Base-by-base conservation (phyloP, 2,329 filamentous ascomycete species). In the Fusarium sp. region DNA sequence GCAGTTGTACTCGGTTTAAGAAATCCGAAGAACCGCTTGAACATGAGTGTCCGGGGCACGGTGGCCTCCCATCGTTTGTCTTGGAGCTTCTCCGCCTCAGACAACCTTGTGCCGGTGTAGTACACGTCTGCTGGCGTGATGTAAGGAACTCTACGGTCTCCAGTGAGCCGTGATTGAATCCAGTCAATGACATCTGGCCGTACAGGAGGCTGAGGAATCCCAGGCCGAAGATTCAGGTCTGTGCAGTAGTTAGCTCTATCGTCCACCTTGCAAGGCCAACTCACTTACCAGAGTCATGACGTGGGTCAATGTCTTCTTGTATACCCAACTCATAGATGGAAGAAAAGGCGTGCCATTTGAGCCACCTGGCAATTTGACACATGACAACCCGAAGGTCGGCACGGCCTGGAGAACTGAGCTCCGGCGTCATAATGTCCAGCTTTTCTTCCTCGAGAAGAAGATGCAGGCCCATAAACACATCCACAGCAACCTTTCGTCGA, bases 391-490 rank as follows among this genome's bases (percentile, higher is more conserved):
- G 90, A 25, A 98, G 78, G 57, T 89, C 86, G 11, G 82, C 81
- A 29, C 85, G 83, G 0, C 86, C 84, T 0, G 85, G 84, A 5
- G 86, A 85, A 3, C 78, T 74, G 42, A 84, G 83, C 60, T 88
- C 86, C 0, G 86, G 83, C 0, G 82, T 82, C 71, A 87, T 85
- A 6, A 92, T 89, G 70, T 94, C 91, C 2, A 99, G 88, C 80
- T 97, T 98, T 71, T 93, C 88, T 80, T 99, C 97, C 81, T 99
- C 96, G 0, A 93, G 88, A n/a, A 97, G 85, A 4, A 98, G 86
- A 83, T 99, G 97, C 14, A 99, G 86, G 1, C 90, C 93, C 73
- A 97, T 86, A 40, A 96, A 88, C 61, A 93, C 87, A 78, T 94
- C 89, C 80, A 92, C 85, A 36, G 93, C 87, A 64, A 91, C 84